Base-by-base conservation (phyloP, 2,329 filamentous ascomycete genomes). In the Colletotrichum lini region DNA sequence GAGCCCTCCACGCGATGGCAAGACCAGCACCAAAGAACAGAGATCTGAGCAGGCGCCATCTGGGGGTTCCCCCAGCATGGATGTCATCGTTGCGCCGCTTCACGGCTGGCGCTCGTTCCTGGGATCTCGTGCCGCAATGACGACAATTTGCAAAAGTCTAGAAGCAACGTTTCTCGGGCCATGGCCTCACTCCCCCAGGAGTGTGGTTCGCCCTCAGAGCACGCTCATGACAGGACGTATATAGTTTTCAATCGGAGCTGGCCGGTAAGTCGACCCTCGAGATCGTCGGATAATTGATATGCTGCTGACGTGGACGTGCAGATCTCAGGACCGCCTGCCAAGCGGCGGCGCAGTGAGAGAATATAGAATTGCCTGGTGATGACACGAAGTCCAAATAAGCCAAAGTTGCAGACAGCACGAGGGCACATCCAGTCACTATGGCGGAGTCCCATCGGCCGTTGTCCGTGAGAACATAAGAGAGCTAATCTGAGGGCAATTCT, bases 171-270 rank as follows among this genome's bases (percentile, higher is more conserved):
- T n/a, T 44, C 23, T 58, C 5, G 50, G 71, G 73, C 53, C 61
- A 75, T 42, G 57, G 65, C 8, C 21, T 23, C 21, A 44, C 59
- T 35, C 49, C 60, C 42, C 23, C 53, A 50, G 58, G 69, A 72
- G 74, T 73, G 67, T 1, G 23, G 50, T 42, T 44, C 26, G 10
- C 35, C 53, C 47, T 45, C 49, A 1, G 60, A 40, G 38, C 12
- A 70, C 70, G 75, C 75, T 74, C 53, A 67, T 73, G 73, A 68
- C 60, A 38, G 59, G 52, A 72, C 63, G 54, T 71, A 76, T 64
- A 78, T 82, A 82, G 81, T 82, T 82, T 82, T 82, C 81, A 82
- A 82, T 81, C 81, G 74, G 81, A 82, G 80, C 77, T 72, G 76
- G 72, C 71, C 62, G 61, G 70, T 72, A 70, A 26, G 70, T 47